A percentile compares a stretch with the other conserved stretches of the same genome.
Evolutionary conservation across 2,329 filamentous ascomycete genomes (phyloP).

Genomic region (Lachnellula cervina): DNA sequence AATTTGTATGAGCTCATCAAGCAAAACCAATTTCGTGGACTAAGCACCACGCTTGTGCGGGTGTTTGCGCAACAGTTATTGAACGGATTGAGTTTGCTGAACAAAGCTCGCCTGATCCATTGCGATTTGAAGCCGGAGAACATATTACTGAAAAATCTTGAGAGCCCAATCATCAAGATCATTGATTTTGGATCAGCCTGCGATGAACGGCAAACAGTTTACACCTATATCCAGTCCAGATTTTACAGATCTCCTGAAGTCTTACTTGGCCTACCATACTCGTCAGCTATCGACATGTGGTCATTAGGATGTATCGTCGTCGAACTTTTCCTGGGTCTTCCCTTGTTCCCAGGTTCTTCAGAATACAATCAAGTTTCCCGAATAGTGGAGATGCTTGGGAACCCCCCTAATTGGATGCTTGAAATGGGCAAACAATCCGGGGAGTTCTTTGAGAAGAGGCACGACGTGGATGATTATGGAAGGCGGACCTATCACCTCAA

Average conservation of each 20-base stretch:
- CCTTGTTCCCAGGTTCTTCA: slow-evolving; percentile 92
- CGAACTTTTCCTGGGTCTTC: slow-evolving; percentile 90
- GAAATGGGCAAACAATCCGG: slow-evolving; percentile 98
- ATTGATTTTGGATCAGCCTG: slow-evolving; percentile 99
- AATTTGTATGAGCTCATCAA: slow-evolving; percentile 99
- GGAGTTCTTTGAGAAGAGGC: slow-evolving; percentile 91
- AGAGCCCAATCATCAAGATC: slow-evolving; percentile 99
- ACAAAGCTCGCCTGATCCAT: slow-evolving; percentile 95
- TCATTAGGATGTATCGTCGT: slow-evolving; percentile 97
- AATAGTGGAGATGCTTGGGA: slow-evolving; percentile 96
- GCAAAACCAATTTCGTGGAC: slow-evolving; percentile 95
- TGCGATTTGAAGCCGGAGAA: slow-evolving; percentile 99
- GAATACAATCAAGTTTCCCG: slow-evolving; percentile 98
- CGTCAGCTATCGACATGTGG: slow-evolving; percentile 99
- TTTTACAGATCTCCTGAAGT: slow-evolving; percentile 98
- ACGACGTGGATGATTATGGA: slow-evolving; percentile 81
- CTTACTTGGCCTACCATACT: slow-evolving; percentile 90
- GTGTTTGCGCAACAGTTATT: slow-evolving; percentile 97
- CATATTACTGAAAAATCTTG: slow-evolving; percentile 93
- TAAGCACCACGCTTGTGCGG: slow-evolving; percentile 93
- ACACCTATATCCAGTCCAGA: slow-evolving; percentile 97
- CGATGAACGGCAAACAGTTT: slow-evolving; percentile 96
- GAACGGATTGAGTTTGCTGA: slow-evolving; percentile 84
- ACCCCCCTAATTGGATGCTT: slow-evolving; percentile 97
- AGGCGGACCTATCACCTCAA: slow-evolving; percentile 88